Evolutionary conservation across 176 grass and related monocot genomes (phyloP), one percentile per base, ranked within the genome.

Genomic region (Paspalum notatum): DNA sequence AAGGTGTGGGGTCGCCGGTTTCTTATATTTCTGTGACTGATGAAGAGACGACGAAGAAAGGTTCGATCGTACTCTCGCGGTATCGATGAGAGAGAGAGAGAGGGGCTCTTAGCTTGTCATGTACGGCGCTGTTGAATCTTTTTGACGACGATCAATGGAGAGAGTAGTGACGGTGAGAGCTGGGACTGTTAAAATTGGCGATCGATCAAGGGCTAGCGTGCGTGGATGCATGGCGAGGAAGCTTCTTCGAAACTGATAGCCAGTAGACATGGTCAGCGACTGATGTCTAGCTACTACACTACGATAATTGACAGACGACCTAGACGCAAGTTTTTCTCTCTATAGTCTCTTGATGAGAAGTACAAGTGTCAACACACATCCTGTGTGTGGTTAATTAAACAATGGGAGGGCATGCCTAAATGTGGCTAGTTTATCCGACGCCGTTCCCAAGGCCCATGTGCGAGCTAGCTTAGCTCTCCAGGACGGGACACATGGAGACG

Each of bases 361-460:
- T 16, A 9, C 43, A 49, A 67, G 72, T 10, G 49, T 68, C 82
- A 48, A 67, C 53, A 42, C 52, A 46, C 8, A 32, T 41, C 22
- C 13, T 25, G 0, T 2, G 14, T 25, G 0, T 2, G 14, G 58
- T 32, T 32, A 32, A 32, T 32, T 80, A 22, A 64, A 80, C 77
- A 86, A 80, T 3, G 38, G 71, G 39, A 5, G 12, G 46, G 12
- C 54, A 32, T 50, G 83, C 66, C 83, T 55, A 85, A 63, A 44
- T 65, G 59, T 12, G 75, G 58, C 75, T 40, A 42, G 17, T 62
- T 62, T 26, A 49, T 47, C 56, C 18, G 18, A 5, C 66, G 6
- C 45, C 49, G 45, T 59, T 51, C 61, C 67, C 68, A 15, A 83
- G 24, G 59, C 42, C 68, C 81, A 76, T 89, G 87, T 80, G 86